Evolutionary conservation across 768 basidiomycete genomes (phyloP), one percentile per base, ranked within the genome.

Genomic region (Roridomyces roridus): DNA sequence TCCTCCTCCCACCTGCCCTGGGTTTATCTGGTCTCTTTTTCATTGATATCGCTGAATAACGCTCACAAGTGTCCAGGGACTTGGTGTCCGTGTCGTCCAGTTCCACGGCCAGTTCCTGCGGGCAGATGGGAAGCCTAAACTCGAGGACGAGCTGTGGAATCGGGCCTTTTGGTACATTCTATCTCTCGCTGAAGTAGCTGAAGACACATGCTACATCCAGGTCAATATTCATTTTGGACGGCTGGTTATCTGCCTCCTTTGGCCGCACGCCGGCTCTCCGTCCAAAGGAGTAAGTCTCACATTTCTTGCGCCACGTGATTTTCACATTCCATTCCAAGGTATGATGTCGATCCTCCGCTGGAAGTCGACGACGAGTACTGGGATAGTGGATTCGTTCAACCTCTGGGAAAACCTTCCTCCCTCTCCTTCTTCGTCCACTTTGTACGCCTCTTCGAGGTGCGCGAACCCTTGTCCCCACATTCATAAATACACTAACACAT

Each of bases 221-320:
- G 73, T 67, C 68, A 37, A 63, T 76, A 6, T 55, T 76, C 42
- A 53, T 56, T 21, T 26, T 68, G 26, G 76, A 79, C 46, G 65
- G 74, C 11, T 36, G 68, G 37, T 51, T 72, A 41, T 78, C 79
- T 40, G 69, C 78, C 8, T 79, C 78, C 39, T 73, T 87, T 37
- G 91, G 91, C 15, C 77, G 91, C 17, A 85, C 88, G 0, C 78
- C 81, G 50, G 81, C 83, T 5, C 77, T 91, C 4, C 83, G 85
- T 39, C 86, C 88, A 39, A 88, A 88, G 70, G 89, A 90, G 85
- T 87, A 60, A 51, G 85, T 71, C 29, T 34, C 7, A 10, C 31
- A n/a, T n/a, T n/a, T n/a, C n/a, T n/a, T n/a, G n/a, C 37, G 29
- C 24, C 17, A 25, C 10, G 34, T 20, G 35, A n/a, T 17, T 9